Percentiles rank a stretch among this genome's conserved stretches.
These are phyloP conservation scores for Agastache rugosa DNA, from an alignment of 257 asterid genomes.

Conservation along the genomic window DNA sequence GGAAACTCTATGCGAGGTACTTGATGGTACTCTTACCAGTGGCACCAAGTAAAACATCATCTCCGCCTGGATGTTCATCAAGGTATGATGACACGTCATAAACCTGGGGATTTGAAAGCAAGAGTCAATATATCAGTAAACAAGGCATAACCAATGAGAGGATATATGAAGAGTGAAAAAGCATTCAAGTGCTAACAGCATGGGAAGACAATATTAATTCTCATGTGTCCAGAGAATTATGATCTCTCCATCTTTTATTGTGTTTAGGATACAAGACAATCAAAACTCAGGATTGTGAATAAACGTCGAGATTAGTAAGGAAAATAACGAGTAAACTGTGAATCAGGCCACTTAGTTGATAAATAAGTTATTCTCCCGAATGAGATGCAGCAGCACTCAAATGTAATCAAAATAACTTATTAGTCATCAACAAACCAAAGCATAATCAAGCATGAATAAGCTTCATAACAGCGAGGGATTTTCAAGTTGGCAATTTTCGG, in stretches of 20 bases:
- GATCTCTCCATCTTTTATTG: neutral
- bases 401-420: neutral
- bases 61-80: constrained; percentile 99
- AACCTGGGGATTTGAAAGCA: constrained; percentile 60
- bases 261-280: constrained; percentile 8
- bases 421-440: neutral
- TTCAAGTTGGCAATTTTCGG: neutral
- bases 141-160: neutral
- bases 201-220: neutral
- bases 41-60: constrained; percentile 69
- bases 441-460: neutral
- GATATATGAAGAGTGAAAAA: neutral
- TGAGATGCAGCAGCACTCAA: neutral
- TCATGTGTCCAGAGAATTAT: neutral
- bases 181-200: neutral
- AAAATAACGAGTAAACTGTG: constrained; percentile 10
- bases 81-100: constrained; percentile 85
- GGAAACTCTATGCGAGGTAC: neutral
- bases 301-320: constrained; percentile 6
- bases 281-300: neutral
- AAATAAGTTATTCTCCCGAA: constrained; percentile 8
- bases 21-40: constrained; percentile 55
- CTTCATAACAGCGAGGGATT: constrained; percentile 1
- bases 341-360: neutral
- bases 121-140: constrained; percentile 9